Conservation (phyloP, 768 basidiomycete genomes). For the Daedalea quercina region DNA sequence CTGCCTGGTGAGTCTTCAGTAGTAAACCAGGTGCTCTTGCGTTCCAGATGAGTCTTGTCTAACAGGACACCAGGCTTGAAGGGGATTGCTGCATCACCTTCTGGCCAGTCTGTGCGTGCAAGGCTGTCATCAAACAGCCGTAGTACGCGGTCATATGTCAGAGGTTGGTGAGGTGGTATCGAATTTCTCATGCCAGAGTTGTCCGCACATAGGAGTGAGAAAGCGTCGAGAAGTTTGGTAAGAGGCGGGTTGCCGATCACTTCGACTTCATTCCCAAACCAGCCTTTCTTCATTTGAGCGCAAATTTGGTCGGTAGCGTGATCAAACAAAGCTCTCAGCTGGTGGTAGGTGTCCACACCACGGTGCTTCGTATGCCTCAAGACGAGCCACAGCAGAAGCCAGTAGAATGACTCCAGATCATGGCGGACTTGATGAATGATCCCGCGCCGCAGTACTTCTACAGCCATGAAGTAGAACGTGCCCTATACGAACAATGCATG, state of each 20-base stretch:
- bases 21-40: no score
- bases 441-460: background rate
- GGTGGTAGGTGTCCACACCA: background rate
- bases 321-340: background rate
- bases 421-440: constrained; percentile 3
- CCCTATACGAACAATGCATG: background rate
- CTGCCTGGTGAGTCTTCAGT: no score
- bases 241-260: background rate
- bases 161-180: background rate
- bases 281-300: background rate
- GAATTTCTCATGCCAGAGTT: background rate
- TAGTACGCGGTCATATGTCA: constrained; percentile 5
- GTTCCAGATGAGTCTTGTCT: no score
- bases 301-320: background rate
- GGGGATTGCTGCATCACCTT: background rate
- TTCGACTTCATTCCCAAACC: background rate
- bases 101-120: constrained; percentile 3
- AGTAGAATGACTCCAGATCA: constrained; percentile 14
- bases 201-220: background rate
- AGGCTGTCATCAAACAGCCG: background rate
- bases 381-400: constrained; percentile 8
- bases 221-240: background rate
- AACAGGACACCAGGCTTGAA: background rate
- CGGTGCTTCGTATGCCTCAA: constrained; percentile 2
- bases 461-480: constrained; percentile 5